Percentiles rank a stretch among this genome's conserved stretches.
phyloP scores from a whole-genome alignment of 441 rosid species.

The Breynia disticha region DNA sequence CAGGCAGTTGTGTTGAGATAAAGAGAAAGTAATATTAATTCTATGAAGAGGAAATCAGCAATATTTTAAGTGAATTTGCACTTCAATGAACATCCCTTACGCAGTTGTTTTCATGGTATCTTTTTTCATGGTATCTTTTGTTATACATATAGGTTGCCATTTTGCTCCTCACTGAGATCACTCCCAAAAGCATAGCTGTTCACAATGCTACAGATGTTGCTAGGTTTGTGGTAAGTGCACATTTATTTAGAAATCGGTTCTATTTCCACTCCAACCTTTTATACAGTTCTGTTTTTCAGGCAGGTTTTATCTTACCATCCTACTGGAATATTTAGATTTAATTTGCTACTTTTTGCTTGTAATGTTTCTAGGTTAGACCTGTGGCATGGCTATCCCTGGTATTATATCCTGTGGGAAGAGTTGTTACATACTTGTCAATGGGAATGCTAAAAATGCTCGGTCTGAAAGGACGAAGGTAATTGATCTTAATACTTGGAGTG shows the following conservation, averaged over 20 bases:
- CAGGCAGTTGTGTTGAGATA: too few relatives aligned
- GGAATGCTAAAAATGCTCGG: slow-evolving; percentile 97
- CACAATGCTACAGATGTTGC: slow-evolving; percentile 95
- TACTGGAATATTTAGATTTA: slow-evolving; percentile 3
- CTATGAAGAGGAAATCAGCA: too few relatives aligned
- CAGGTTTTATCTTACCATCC: not conserved
- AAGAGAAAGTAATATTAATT: too few relatives aligned
- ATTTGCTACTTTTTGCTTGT: slow-evolving; percentile 28
- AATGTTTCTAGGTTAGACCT: slow-evolving; percentile 88
- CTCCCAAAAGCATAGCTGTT: slow-evolving; percentile 98
- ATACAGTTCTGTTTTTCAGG: not conserved
- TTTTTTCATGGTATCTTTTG: too few relatives aligned
- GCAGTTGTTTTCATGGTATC: too few relatives aligned
- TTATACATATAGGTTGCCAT: slow-evolving; percentile 63
- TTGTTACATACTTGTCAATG: slow-evolving; percentile 88
- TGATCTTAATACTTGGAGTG: slow-evolving; percentile 7
- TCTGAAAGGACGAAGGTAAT: slow-evolving; percentile 86
- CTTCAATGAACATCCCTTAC: too few relatives aligned
- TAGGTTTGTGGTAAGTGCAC: slow-evolving; percentile 78
- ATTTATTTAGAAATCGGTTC: not conserved
- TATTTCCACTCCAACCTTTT: not conserved
- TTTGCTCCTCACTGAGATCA: slow-evolving; percentile 92
- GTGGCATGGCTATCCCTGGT: slow-evolving; percentile 98
- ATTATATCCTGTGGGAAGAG: slow-evolving; percentile 92
- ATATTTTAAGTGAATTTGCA: too few relatives aligned